Conservation (phyloP, 2,329 filamentous ascomycete species). For the Pseudocercospora crystallina region DNA sequence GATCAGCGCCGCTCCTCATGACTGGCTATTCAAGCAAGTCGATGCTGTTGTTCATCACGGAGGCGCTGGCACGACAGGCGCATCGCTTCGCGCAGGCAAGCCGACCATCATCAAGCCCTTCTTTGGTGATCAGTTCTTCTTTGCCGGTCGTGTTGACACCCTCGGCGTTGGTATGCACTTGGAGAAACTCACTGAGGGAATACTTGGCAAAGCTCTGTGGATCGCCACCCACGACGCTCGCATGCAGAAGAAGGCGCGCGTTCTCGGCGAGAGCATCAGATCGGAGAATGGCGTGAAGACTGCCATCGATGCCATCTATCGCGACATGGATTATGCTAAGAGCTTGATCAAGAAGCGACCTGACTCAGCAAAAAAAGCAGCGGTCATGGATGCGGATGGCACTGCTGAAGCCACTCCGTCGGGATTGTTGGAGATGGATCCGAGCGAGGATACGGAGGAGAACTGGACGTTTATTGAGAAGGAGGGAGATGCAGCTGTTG, state of each 20-base stretch:
- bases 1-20: slow-evolving; percentile 89
- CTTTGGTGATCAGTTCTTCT: slow-evolving; percentile 98
- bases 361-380: background rate
- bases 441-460: slow-evolving; percentile 33
- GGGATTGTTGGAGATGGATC: slow-evolving; percentile 27
- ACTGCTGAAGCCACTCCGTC: slow-evolving; percentile 21
- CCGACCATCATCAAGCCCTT: slow-evolving; percentile 96
- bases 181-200: slow-evolving; percentile 82
- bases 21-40: slow-evolving; percentile 93
- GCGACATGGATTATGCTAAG: slow-evolving; percentile 89
- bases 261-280: slow-evolving; percentile 83
- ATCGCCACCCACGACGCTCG: slow-evolving; percentile 84
- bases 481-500: slow-evolving; percentile 45
- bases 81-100: slow-evolving; percentile 83
- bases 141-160: slow-evolving; percentile 84
- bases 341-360: slow-evolving; percentile 65
- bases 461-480: slow-evolving; percentile 83
- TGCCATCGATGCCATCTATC: slow-evolving; percentile 89
- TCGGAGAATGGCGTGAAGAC: slow-evolving; percentile 87
- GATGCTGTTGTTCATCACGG: slow-evolving; percentile 95
- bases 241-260: slow-evolving; percentile 83
- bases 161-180: slow-evolving; percentile 88
- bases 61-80: slow-evolving; percentile 90
- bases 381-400: slow-evolving; percentile 11
- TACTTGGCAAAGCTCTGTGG: slow-evolving; percentile 85